These are phyloP conservation scores for Phellinidium pouzarii DNA, from an alignment of 1,284 basidiomycete genomes.

Conservation along the genomic window DNA sequence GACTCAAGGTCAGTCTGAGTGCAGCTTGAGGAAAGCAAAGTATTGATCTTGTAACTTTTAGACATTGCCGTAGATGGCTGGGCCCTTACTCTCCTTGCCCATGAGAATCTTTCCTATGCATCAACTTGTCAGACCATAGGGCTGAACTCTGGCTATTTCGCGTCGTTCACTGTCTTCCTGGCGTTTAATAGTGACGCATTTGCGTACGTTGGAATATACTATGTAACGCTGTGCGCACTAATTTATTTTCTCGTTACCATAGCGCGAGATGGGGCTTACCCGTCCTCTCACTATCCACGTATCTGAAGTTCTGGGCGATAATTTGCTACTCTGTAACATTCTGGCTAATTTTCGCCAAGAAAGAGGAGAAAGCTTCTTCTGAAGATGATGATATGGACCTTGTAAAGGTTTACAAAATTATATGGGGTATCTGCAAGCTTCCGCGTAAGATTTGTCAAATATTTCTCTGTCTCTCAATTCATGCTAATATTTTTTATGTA, in stretches of 20 bases:
- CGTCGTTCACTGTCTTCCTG: slow-evolving; percentile 96
- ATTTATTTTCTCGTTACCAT: too few relatives aligned
- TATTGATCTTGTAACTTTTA: slow-evolving; percentile 28
- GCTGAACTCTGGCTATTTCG: slow-evolving; percentile 92
- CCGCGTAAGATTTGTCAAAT: slow-evolving; percentile 58
- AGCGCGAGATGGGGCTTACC: slow-evolving; percentile 84
- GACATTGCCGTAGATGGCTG: slow-evolving; percentile 99
- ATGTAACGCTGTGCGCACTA: slow-evolving; percentile 10
- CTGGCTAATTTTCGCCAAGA: slow-evolving; percentile 86
- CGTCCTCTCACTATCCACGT: slow-evolving; percentile 73
- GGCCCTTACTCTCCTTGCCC: slow-evolving; percentile 94
- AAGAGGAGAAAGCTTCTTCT: slow-evolving; percentile 75
- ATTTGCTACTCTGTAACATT: slow-evolving; percentile 79
- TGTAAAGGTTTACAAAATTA: slow-evolving; percentile 85
- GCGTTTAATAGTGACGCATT: slow-evolving; percentile 96
- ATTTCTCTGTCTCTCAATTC: neutral
- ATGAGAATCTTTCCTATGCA: slow-evolving; percentile 93
- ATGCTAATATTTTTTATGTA: slow-evolving; percentile 28
- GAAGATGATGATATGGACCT: slow-evolving; percentile 87
- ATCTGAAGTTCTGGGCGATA: slow-evolving; percentile 83
- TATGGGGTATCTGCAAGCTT: slow-evolving; percentile 90
- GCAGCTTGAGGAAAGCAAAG: neutral
- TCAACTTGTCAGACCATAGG: slow-evolving; percentile 98
- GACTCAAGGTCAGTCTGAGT: slow-evolving; percentile 71
- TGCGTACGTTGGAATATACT: slow-evolving; percentile 45